Base-by-base conservation (phyloP, 495 filamentous ascomycete genomes). In the Clavariopsis aquatica region DNA sequence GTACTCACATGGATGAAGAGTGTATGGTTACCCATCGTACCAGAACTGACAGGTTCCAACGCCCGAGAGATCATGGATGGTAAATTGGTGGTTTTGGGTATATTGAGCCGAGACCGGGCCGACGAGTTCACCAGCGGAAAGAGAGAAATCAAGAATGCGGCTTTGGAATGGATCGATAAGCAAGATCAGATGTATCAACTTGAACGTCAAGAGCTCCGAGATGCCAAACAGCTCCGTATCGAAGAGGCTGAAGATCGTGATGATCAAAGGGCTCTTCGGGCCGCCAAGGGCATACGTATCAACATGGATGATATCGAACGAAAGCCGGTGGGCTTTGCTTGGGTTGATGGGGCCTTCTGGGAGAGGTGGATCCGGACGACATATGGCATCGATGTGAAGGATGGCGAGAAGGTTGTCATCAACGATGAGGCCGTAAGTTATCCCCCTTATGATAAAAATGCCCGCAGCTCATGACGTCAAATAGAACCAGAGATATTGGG, bases 271-370 rank as follows among this genome's bases (percentile, higher is more conserved):
- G 92, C 91, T 7, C 73, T 96, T 56, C 82, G 91, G 46, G 80
- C 85, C n/a, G 95, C 94, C 23, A 98, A 98, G 80, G 89, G 85
- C 65, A 96, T 95, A 75, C 83, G 86, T 7, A 92, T 98, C 72
- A 89, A 89, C 60, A 93, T 97, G 81, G 86, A 92, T 65, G 85
- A 89, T 71, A 83, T 90, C 57, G 86, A 91, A 71, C 88, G 88
- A 70, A 96, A 94, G 76, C 87, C 94, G 69, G 91, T 97, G 24
- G 82, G 87, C 3, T 98, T 98, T 78, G 94, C 95, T n/a, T 98
- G 95, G 95, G 91, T 98, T 8, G 94, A 98, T 75, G 92, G 92
- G 52, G 85, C 91, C 23, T 97, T 98, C 75, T 98, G 94, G 94
- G 92, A 97, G 74, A 83, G 93, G 38, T 98, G 94, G 94, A 85